phyloP scores from a whole-genome alignment of 148 eudicot species.

The Gaultheria prostrata region DNA sequence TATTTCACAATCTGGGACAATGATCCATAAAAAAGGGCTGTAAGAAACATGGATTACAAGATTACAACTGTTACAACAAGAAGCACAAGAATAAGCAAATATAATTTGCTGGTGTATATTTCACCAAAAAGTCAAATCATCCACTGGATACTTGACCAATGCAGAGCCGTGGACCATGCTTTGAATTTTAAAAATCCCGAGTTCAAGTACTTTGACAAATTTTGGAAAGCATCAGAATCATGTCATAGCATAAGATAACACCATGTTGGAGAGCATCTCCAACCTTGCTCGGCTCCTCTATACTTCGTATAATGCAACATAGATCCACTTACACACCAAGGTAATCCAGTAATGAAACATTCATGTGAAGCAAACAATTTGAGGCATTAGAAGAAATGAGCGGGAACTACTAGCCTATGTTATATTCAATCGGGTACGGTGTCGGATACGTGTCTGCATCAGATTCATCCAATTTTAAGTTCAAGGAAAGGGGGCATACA shows the following conservation, averaged over 20 bases:
- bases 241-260: not conserved
- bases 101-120: not conserved
- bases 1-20: not conserved
- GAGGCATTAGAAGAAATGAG: not conserved
- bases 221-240: conserved; percentile 1
- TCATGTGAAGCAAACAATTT: not conserved
- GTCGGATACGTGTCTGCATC: not conserved
- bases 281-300: not conserved
- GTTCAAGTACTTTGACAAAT: not conserved
- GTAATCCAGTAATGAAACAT: not conserved
- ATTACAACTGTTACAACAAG: not conserved
- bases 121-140: not conserved
- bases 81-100: not conserved
- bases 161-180: not conserved
- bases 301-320: not conserved
- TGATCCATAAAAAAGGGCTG: not conserved
- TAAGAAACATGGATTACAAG: not conserved
- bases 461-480: not conserved
- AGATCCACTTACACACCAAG: not conserved
- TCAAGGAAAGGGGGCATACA: not conserved
- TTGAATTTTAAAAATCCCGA: not conserved
- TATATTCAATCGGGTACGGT: not conserved
- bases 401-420: not conserved
- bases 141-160: not conserved
- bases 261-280: not conserved